Evolutionary conservation across 768 basidiomycete species (phyloP).

Genomic region (Tulasnella sp.): DNA sequence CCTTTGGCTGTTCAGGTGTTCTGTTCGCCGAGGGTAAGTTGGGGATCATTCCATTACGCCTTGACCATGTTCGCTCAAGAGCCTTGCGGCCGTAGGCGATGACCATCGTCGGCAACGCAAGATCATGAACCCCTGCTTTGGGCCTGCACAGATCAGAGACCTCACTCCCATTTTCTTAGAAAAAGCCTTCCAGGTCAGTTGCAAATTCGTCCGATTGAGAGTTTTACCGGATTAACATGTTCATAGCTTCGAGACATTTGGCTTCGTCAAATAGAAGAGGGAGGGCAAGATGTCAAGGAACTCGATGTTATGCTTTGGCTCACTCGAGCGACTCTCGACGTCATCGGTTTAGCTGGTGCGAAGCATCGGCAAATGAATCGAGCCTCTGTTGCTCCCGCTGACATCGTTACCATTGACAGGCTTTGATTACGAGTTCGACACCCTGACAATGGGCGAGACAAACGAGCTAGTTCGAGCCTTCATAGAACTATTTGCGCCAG

Average conservation of each 20-base stretch:
- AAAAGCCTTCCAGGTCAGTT: slow-evolving; percentile 39
- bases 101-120: slow-evolving; percentile 1
- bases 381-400: not conserved
- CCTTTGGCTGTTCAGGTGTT: not conserved
- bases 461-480: slow-evolving; percentile 28
- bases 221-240: not conserved
- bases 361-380: not conserved
- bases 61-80: not conserved
- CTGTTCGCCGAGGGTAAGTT: slow-evolving; percentile 8
- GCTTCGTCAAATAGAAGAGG: not conserved
- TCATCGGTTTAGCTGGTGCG: slow-evolving; percentile 21
- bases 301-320: not conserved
- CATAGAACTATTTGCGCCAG: slow-evolving; percentile 19
- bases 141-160: slow-evolving; percentile 44
- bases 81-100: not conserved
- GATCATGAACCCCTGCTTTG: slow-evolving; percentile 48
- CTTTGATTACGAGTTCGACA: slow-evolving; percentile 28
- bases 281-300: not conserved
- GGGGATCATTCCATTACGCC: not conserved
- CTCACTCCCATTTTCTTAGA: slow-evolving; percentile 45
- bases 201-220: not conserved
- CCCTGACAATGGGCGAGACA: slow-evolving; percentile 21
- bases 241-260: slow-evolving; percentile 9
- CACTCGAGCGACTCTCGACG: slow-evolving; percentile 18
- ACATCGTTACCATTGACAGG: not conserved